phyloP scores from a whole-genome alignment of 805 yeast genomes.

The Wickerhamia fluorescens region DNA sequence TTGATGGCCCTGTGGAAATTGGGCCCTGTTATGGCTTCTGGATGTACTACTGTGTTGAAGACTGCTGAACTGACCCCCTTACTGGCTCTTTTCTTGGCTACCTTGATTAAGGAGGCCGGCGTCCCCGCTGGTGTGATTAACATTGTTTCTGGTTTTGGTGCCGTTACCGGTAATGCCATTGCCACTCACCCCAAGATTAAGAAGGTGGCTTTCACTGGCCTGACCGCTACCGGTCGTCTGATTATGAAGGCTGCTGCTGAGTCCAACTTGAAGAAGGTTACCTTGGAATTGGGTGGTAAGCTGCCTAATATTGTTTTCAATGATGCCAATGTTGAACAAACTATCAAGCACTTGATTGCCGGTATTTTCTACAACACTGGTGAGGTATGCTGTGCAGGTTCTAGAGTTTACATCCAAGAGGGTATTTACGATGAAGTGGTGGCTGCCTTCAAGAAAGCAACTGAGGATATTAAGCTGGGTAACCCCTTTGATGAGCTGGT shows the following conservation, averaged over 20 bases:
- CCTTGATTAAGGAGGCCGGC: slow-evolving; percentile 71
- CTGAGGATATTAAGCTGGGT: slow-evolving; percentile 60
- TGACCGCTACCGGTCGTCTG: slow-evolving; percentile 81
- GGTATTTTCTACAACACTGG: slow-evolving; percentile 95
- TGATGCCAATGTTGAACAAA: slow-evolving; percentile 73
- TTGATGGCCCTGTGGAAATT: slow-evolving; percentile 93
- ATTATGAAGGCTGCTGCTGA: slow-evolving; percentile 77
- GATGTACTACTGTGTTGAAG: slow-evolving; percentile 83
- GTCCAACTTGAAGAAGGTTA: slow-evolving; percentile 79
- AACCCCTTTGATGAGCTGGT: slow-evolving; percentile 73
- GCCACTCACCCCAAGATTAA: slow-evolving; percentile 73
- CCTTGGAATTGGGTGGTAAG: slow-evolving; percentile 95
- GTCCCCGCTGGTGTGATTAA: slow-evolving; percentile 89
- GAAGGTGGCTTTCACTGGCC: slow-evolving; percentile 93
- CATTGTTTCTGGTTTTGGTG: slow-evolving; percentile 82
- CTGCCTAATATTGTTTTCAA: slow-evolving; percentile 86
- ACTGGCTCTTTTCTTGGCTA: slow-evolving; percentile 71
- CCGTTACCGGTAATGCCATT: slow-evolving; percentile 75
- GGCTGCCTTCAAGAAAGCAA: slow-evolving; percentile 52
- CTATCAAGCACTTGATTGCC: slow-evolving; percentile 65
- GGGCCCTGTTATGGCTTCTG: slow-evolving; percentile 88
- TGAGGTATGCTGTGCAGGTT: slow-evolving; percentile 94
- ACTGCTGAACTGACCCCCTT: slow-evolving; percentile 91
- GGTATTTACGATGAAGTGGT: slow-evolving; percentile 73
- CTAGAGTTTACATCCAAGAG: slow-evolving; percentile 85